Percentiles rank a stretch among this genome's conserved stretches.
Conservation (phyloP, 2,329 filamentous ascomycete genomes). For the Alternaria gansuensis region DNA sequence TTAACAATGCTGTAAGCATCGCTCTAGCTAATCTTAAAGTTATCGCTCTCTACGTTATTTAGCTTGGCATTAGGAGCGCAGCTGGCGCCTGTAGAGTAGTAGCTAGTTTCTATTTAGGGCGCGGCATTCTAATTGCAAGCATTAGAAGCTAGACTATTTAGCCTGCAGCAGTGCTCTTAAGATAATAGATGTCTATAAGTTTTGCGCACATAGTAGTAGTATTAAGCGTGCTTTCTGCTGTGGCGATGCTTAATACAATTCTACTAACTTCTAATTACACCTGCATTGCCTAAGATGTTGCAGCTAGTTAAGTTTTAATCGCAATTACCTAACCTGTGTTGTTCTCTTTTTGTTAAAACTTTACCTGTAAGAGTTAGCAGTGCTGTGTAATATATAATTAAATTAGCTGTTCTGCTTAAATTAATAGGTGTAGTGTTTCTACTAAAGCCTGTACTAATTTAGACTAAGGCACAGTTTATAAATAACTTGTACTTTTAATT, state of each 20-base stretch:
- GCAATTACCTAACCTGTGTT: not conserved
- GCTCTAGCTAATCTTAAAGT: slow-evolving; percentile 55
- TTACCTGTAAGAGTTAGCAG: not conserved
- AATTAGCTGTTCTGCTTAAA: not conserved
- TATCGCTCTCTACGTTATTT: slow-evolving; percentile 28
- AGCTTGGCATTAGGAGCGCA: slow-evolving; percentile 49
- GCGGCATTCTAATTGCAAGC: slow-evolving; percentile 49
- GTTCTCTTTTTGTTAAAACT: not conserved
- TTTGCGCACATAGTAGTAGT: slow-evolving; percentile 11
- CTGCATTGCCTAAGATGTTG: not conserved
- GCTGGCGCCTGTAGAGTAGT: slow-evolving; percentile 50
- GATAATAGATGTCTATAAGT: not conserved
- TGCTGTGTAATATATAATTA: not conserved
- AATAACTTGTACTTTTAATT: slow-evolving; percentile 58
- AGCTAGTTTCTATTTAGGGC: slow-evolving; percentile 55
- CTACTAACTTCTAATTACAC: slow-evolving; percentile 9
- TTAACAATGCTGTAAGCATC: slow-evolving; percentile 45
- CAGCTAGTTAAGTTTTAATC: not conserved
- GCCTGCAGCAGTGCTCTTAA: not conserved
- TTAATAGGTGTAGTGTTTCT: slow-evolving; percentile 11
- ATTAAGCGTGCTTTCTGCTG: slow-evolving; percentile 5
- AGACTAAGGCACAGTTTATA: slow-evolving; percentile 56
- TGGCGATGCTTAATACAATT: slow-evolving; percentile 9
- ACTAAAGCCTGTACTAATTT: slow-evolving; percentile 41
- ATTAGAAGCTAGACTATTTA: slow-evolving; percentile 16